These are phyloP conservation scores for Avena atlantica DNA, from an alignment of 176 grass and related monocot species.

Conservation along the genomic window DNA sequence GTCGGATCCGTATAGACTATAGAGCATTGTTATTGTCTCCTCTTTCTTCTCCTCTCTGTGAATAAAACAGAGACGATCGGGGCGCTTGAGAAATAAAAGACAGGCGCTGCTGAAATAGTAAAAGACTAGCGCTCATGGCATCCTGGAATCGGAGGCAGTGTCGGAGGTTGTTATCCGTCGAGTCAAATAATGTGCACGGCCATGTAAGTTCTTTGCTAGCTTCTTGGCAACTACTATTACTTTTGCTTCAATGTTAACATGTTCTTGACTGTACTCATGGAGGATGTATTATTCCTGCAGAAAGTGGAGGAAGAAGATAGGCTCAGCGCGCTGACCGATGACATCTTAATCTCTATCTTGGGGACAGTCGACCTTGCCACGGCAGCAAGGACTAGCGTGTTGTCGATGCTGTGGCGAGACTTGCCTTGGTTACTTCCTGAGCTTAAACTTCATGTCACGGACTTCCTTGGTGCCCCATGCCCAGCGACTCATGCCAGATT, in stretches of 20 bases:
- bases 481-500: neutral
- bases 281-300: conserved; percentile 16
- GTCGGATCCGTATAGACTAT: too few relatives aligned
- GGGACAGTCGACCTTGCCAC: neutral
- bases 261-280: neutral
- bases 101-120: neutral
- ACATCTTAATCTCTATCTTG: conserved; percentile 4
- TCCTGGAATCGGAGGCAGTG: neutral
- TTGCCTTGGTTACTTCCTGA: neutral
- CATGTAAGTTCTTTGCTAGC: neutral
- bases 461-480: neutral
- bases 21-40: neutral
- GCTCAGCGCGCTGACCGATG: neutral
- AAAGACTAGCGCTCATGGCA: neutral
- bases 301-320: neutral
- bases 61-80: neutral
- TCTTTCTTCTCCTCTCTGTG: neutral
- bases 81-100: neutral
- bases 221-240: neutral
- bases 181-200: neutral
- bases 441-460: neutral
- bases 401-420: neutral
- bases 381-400: neutral
- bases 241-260: neutral
- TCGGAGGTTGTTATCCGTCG: neutral